Evolutionary conservation across 2,329 filamentous ascomycete genomes (phyloP).

Genomic region (Penicillium sp.): DNA sequence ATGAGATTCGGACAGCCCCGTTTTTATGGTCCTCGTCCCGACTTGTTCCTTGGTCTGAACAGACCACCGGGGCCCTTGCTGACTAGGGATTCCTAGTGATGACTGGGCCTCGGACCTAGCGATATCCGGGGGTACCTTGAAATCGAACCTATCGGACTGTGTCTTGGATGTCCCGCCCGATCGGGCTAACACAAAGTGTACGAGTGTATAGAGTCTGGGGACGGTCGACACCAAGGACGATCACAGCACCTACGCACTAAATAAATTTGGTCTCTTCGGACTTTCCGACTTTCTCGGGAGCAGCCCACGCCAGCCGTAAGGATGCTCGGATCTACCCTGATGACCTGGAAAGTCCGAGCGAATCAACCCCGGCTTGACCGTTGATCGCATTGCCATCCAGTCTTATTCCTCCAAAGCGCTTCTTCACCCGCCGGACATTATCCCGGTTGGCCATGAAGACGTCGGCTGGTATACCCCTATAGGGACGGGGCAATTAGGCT

Average conservation of each 20-base stretch:
- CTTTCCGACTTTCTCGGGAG: background rate
- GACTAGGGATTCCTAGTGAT: background rate
- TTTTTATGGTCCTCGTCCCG: background rate
- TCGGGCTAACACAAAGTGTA: background rate
- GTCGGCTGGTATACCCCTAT: background rate
- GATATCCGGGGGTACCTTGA: background rate
- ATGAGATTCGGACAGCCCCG: background rate
- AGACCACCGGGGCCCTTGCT: background rate
- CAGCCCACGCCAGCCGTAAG: background rate
- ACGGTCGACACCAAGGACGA: background rate
- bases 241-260: background rate
- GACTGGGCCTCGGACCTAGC: background rate
- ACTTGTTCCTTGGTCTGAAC: background rate
- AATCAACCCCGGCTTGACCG: background rate
- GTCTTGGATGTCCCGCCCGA: too few species aligned
- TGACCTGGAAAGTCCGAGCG: slow-evolving; percentile 7
- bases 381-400: background rate
- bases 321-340: background rate
- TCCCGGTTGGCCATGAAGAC: background rate
- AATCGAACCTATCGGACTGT: too few species aligned
- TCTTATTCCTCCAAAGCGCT: background rate
- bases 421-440: background rate
- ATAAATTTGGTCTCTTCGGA: background rate
- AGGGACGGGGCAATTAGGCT: background rate
- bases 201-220: background rate